Conservation (phyloP, 148 eudicot genomes). For the Pouteria glomerata region DNA sequence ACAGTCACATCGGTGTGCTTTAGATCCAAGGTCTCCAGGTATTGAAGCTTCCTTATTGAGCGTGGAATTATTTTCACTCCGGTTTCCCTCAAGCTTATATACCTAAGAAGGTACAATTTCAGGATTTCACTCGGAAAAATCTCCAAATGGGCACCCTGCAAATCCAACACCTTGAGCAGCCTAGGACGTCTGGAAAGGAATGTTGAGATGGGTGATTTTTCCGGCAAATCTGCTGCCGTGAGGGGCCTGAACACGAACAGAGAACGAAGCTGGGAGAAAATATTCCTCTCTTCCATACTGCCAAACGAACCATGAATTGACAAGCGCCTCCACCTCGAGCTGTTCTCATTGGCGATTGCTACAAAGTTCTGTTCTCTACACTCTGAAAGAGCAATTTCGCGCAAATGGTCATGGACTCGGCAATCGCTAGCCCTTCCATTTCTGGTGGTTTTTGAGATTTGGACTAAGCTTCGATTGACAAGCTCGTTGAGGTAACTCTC, state of each 20-base stretch:
- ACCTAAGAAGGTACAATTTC: constrained; percentile 5
- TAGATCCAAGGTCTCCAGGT: constrained; percentile 17
- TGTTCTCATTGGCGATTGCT: background rate
- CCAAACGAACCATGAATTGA: background rate
- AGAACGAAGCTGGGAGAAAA: background rate
- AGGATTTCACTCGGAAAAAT: constrained; percentile 8
- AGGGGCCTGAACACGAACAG: background rate
- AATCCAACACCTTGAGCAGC: constrained; percentile 11
- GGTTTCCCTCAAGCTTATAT: constrained; percentile 8
- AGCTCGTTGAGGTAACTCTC: constrained; percentile 10
- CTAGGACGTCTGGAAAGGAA: background rate
- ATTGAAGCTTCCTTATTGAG: constrained; percentile 2
- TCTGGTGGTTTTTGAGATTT: background rate
- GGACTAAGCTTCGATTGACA: background rate
- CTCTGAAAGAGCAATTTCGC: background rate
- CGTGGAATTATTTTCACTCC: constrained; percentile 2
- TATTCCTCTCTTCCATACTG: background rate
- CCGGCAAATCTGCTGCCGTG: too few relatives aligned
- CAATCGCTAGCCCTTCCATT: background rate
- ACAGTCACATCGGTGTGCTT: background rate
- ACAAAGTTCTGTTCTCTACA: constrained; percentile 1
- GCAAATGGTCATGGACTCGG: background rate
- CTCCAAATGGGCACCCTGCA: background rate
- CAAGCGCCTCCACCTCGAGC: background rate
- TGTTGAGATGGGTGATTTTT: background rate